phyloP scores from a whole-genome alignment of 2,329 filamentous ascomycete species.

The Fusarium tanahbumbuense region DNA sequence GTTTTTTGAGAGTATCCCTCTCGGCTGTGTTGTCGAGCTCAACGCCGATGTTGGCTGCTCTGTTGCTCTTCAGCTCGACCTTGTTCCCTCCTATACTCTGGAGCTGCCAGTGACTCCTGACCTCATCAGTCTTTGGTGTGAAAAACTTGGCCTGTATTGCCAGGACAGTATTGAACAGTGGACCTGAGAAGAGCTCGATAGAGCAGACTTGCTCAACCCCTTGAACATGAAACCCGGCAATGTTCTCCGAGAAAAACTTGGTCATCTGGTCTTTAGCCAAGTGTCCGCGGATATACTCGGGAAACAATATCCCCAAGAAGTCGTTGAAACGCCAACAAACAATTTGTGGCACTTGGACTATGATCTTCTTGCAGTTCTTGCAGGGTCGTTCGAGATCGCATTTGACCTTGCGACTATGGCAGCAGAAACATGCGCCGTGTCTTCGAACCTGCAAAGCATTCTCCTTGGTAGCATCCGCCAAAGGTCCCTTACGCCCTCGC shows the following conservation, averaged over 20 bases:
- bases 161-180: constrained; percentile 57
- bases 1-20: constrained; percentile 59
- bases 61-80: constrained; percentile 56
- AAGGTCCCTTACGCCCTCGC: constrained; percentile 66
- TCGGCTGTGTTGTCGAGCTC: constrained; percentile 57
- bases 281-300: constrained; percentile 63
- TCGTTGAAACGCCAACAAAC: constrained; percentile 71
- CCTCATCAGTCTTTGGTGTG: constrained; percentile 59
- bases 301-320: constrained; percentile 65
- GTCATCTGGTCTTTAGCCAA: constrained; percentile 63
- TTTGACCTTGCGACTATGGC: constrained; percentile 69
- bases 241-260: constrained; percentile 61
- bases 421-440: constrained; percentile 69
- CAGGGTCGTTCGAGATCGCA: constrained; percentile 68
- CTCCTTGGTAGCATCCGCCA: constrained; percentile 66
- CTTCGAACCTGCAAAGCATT: constrained; percentile 66
- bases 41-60: constrained; percentile 63
- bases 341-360: constrained; percentile 62
- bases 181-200: constrained; percentile 62
- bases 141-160: constrained; percentile 65
- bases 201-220: constrained; percentile 56
- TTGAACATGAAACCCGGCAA: constrained; percentile 57
- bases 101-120: constrained; percentile 64
- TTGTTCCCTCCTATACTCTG: constrained; percentile 49
- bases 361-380: constrained; percentile 66